Base-by-base conservation (phyloP, 371 early-diverging fungal genomes). In the Mortierella polycephala region DNA sequence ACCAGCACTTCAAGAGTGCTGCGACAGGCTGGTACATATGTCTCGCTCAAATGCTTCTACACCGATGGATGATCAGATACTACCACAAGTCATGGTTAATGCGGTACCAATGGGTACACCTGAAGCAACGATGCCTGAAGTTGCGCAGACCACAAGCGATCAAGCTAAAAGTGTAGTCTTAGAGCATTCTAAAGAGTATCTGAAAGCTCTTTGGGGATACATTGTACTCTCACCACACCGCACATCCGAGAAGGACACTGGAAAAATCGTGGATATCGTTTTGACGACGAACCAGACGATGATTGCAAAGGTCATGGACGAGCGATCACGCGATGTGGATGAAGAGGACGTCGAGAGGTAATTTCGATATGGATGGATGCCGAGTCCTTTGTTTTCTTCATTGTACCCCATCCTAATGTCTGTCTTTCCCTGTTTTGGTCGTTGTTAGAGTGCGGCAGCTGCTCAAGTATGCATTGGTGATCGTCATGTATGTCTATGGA, bases 401-500 rank as follows among this genome's bases (percentile, higher is more conserved):
- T 12, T 41, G 3, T 37, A n/a, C 57, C 30, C 30, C 4, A 30
- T 30, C 30, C 30, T 30, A 30, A 13, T 57, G 13, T 30, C 0
- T 13, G 5, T 18, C 44, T 2, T 30, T 5, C 5, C 11, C n/a
- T 44, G 2, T 37, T n/a, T 11, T 14, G 9, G 20, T 14, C 39
- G 8, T 7, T 16, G 8, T 30, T 52, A 79, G 74, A 13, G 54
- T 60, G 9, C 62, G 58, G 23, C 47, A 67, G 12, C 23, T 80
- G 6, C 67, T 80, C 51, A 63, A 67, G 62, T 80, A 74, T 55
- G 63, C 81, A 0, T 46, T 80, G 50, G 74, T 47, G 20, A 64
- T 80, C 20, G 20, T 47, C n/a, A 64, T 80, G 64, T 80, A 70
- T 45, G 58, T 57, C 11, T 67, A 62, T 41, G 81, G 81, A 45